Conservation (phyloP, 169 alveolate genomes). For the Nephromyces sp. region DNA sequence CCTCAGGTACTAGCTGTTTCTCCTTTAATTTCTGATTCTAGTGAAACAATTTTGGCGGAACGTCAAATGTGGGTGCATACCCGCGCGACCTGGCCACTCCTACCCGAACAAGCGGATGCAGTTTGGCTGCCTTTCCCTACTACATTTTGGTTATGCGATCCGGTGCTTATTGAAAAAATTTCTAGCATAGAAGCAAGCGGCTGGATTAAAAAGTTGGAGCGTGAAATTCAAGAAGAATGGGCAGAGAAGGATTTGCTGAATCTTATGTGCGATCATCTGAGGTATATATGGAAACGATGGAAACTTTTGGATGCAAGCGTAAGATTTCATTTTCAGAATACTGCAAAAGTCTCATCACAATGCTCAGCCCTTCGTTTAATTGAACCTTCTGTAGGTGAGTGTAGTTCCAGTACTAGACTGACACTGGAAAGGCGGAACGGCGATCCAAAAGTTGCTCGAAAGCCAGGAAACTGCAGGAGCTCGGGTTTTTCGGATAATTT, state of each 20-base stretch:
- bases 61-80: too few species aligned
- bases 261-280: slow-evolving; percentile 8
- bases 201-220: slow-evolving; percentile 6
- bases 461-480: too few species aligned
- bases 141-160: slow-evolving; percentile 22
- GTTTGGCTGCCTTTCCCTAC: slow-evolving; percentile 35
- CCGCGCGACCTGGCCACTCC: neutral
- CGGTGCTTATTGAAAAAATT: neutral
- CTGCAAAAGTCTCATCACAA: neutral
- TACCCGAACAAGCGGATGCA: neutral
- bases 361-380: neutral
- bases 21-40: neutral
- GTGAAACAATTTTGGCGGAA: neutral
- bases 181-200: slow-evolving; percentile 22
- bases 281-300: slow-evolving; percentile 22
- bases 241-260: neutral
- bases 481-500: too few species aligned
- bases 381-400: too few species aligned
- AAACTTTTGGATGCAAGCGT: neutral
- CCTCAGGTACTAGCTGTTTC: neutral
- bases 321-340: slow-evolving; percentile 1
- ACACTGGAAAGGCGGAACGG: too few species aligned
- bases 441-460: too few species aligned
- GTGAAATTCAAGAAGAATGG: neutral
- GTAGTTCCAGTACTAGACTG: too few species aligned